Conservation (phyloP, 148 eudicot species). For the Diospyros kaki region DNA sequence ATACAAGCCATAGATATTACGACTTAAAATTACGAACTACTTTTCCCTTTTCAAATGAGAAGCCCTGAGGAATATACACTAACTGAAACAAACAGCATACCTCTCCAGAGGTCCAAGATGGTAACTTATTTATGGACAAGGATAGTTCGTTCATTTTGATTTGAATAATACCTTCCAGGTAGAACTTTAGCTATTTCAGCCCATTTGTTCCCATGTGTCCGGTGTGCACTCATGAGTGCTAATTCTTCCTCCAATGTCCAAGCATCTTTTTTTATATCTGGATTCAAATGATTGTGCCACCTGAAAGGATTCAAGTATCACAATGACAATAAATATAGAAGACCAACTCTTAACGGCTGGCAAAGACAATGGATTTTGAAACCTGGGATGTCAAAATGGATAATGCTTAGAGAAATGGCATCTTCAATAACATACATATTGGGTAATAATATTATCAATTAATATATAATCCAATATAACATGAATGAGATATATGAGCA, state of each 20-base stretch:
- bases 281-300: constrained; percentile 99
- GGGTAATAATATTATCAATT: too few species aligned
- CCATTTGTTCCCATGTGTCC: constrained; percentile 82
- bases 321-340: background rate
- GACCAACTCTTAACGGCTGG: background rate
- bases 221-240: constrained; percentile 82
- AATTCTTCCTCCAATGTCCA: constrained; percentile 87
- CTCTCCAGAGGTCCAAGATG: too few species aligned
- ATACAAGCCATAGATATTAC: background rate
- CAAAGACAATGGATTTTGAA: background rate
- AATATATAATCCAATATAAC: background rate
- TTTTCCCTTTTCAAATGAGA: background rate
- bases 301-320: constrained; percentile 35
- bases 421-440: too few species aligned
- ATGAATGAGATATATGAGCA: background rate
- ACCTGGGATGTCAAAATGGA: background rate
- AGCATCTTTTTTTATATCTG: constrained; percentile 83
- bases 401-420: background rate
- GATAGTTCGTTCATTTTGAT: background rate
- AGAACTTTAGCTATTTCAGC: constrained; percentile 88
- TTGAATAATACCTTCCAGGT: constrained; percentile 71
- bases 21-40: background rate
- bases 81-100: background rate
- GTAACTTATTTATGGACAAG: background rate
- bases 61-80: background rate